A percentile compares a stretch with the other conserved stretches of the same genome.
These are phyloP conservation scores for Hortiboletus campestris DNA, from an alignment of 768 basidiomycete species.

Conservation along the genomic window DNA sequence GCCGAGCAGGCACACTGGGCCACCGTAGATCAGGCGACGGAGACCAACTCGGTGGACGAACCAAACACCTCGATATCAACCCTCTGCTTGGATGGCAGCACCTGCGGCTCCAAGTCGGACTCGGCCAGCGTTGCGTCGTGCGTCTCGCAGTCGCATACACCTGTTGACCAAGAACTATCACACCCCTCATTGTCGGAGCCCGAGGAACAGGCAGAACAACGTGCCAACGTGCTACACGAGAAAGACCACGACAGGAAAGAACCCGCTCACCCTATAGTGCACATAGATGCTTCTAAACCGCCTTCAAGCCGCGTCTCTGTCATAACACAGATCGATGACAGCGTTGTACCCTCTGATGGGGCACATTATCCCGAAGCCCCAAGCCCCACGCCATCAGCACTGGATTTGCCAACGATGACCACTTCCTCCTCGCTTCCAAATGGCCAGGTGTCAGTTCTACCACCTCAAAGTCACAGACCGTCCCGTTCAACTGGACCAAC, in stretches of 20 bases:
- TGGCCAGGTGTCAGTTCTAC: conserved; percentile 15
- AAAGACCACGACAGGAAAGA: conserved; percentile 5
- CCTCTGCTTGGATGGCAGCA: conserved; percentile 47
- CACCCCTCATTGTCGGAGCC: conserved; percentile 25
- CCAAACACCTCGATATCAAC: conserved; percentile 56
- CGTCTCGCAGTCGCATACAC: conserved; percentile 20
- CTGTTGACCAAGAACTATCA: conserved; percentile 12
- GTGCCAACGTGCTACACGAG: neutral
- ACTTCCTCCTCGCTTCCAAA: conserved; percentile 32
- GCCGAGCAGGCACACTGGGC: conserved; percentile 44
- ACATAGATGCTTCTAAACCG: conserved; percentile 44
- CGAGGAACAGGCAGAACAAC: neutral
- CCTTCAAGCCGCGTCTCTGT: conserved; percentile 31
- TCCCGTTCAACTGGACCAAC: conserved; percentile 65
- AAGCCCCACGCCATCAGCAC: conserved; percentile 6
- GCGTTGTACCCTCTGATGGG: neutral
- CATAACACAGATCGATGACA: neutral
- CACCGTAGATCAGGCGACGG: conserved; percentile 26
- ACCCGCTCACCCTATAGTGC: conserved; percentile 38
- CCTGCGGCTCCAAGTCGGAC: conserved; percentile 16
- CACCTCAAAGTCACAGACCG: conserved; percentile 35
- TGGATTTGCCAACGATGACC: conserved; percentile 26
- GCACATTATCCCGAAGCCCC: neutral
- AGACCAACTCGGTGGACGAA: conserved; percentile 34
- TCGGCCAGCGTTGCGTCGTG: conserved; percentile 14